Evolutionary conservation across 2,329 filamentous ascomycete species (phyloP), one percentile per base, ranked within the genome.

Genomic region (Chrysoporthe deuterocubensis): DNA sequence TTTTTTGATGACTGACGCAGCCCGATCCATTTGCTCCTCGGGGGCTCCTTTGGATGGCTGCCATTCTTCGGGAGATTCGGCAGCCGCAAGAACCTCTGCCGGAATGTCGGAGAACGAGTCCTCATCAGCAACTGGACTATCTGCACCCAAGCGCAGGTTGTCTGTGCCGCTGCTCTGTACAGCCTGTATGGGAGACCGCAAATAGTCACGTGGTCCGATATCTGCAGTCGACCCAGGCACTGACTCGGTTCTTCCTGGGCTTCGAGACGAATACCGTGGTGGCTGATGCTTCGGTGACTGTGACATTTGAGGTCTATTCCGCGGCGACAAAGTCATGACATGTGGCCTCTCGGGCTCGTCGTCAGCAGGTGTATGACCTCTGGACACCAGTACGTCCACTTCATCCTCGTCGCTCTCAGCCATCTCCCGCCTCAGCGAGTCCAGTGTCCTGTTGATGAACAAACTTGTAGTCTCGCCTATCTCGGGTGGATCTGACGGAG

Each of bases 61-160:
- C n/a, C 7, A 37, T 13, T 69, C 59, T 18, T 67, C 69, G 46
- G 67, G 62, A 11, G 62, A 21, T 16, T 69, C 72, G 4, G 84
- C 85, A 40, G 83, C 83, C 16, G 79, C 80, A 4, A 88, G 80
- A 2, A 87, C 77, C 4, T 76, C 79, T 18, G 84, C 81, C 0
- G 86, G 84, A 18, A 88, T 85, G 63, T 86, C 84, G 0, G 85
- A 88, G 71, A 88, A 88, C 0, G 85, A 86, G 70, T 88, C 85
- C 1, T 87, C 83, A 57, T 86, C 85, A 40, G 75, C 62, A 50
- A 75, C 76, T 2, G 76, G 74, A 32, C 79, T 76, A 1, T 78
- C 75, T 34, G 48, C 37, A 44, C 52, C 66, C 11, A 52, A 46
- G 9, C 42, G 63, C 7, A 32, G 9, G 11, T 26, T 43, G 9